Base-by-base conservation (phyloP, 345 rosid species). In the Mangifera indica region DNA sequence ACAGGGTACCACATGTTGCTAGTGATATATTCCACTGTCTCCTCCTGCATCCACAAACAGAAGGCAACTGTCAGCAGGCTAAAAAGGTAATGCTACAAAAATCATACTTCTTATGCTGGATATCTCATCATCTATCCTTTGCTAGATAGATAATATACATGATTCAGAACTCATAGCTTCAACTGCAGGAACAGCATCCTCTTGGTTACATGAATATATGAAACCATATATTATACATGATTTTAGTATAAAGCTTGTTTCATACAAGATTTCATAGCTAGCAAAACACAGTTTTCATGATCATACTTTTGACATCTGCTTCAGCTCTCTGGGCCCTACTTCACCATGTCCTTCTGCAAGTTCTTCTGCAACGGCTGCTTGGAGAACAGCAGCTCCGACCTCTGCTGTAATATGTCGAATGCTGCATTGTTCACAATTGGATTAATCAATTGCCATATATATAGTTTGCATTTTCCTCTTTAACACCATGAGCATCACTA, bases 361-460 rank as follows among this genome's bases (percentile, higher is more conserved):
- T 61, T 77, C 89, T 74, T 92, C 98, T 17, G 81, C 79, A 59
- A 92, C 89, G 4, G 99, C 97, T 72, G 99, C 88, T 78, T 81
- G 84, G 69, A 95, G 57, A 79, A 95, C 99, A 59, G 99, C 93
- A 9, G 99, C 94, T 54, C 96, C 97, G 7, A 95, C 99, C 82
- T 92, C 94, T 5, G 94, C 91, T 14, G 97, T 92, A 63, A 95
- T 89, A 74, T 95, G 83, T 69, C 99, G 86, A 68, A 95, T 95
- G 72, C 99, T 95, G 94, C 84, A 83, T 74, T 58, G 66, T 56
- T 48, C 15, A 66, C 40, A 60, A 54, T 15, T 3, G 49, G 18
- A 76, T 72, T 70, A 64, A 46, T 32, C 66, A 32, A 34, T n/a
- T 10, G 4, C 10, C 26, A 3, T 2, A 7, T 7, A n/a, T n/a